phyloP scores from a whole-genome alignment of 169 alveolate genomes.

The Plasmodium malariae region DNA sequence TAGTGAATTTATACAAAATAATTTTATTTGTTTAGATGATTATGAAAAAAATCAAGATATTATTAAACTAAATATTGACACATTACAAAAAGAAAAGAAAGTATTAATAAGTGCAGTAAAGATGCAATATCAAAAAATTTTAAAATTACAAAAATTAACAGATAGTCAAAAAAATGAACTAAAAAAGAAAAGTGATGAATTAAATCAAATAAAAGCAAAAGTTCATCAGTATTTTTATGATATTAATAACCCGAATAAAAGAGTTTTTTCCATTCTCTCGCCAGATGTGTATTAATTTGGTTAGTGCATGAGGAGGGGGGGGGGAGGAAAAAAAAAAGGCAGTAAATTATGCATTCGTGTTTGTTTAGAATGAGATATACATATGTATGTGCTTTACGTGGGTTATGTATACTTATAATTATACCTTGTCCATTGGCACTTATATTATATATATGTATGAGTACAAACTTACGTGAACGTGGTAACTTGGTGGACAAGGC shows the following conservation, averaged over 20 bases:
- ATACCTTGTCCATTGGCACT: too few species aligned
- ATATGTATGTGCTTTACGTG: background rate
- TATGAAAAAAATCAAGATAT: conserved; percentile 12
- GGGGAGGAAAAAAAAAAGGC: background rate
- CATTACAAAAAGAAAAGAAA: conserved; percentile 64
- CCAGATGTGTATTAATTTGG: conserved; percentile 56
- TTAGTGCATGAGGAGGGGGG: background rate
- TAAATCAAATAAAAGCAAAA: conserved; percentile 74
- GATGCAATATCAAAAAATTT: conserved; percentile 55
- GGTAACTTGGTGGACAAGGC: too few species aligned
- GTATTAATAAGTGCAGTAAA: conserved; percentile 73
- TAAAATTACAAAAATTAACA: conserved; percentile 44
- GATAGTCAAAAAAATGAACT: conserved; percentile 62
- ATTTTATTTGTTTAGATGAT: conserved; percentile 19
- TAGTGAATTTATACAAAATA: conserved; percentile 52
- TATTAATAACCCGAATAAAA: conserved; percentile 58
- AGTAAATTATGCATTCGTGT: background rate
- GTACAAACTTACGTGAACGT: too few species aligned
- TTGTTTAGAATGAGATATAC: background rate
- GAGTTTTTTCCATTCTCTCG: conserved; percentile 34
- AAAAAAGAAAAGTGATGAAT: conserved; percentile 70
- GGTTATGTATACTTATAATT: too few species aligned
- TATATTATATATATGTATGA: too few species aligned
- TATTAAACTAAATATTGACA: conserved; percentile 21
- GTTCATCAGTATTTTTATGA: conserved; percentile 73